Evolutionary conservation across 2,329 filamentous ascomycete species (phyloP), one percentile per base, ranked within the genome.

Genomic region (Albifimbria verrucaria): DNA sequence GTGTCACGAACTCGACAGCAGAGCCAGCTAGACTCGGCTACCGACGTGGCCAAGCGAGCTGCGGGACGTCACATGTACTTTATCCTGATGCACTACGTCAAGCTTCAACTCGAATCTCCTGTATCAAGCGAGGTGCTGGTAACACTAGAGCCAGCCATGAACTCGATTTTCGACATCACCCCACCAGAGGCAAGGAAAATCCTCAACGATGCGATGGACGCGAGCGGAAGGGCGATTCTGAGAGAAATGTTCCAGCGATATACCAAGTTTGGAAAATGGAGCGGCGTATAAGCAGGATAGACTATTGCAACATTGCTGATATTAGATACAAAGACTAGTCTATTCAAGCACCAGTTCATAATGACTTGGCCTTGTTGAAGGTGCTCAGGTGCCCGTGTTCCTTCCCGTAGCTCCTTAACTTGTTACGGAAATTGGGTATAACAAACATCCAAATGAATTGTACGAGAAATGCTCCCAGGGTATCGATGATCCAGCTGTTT

Each of bases 231-330:
- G 55, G 82, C 79, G 1, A 77, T 87, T 24, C 75, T 86, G 65
- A 74, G 74, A 58, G 77, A 80, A 54, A 72, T 86, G 73, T 85
- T 79, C 57, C 80, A 77, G 62, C 73, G 78, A 65, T 87, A 83
- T 64, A 74, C 75, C 64, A 82, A 77, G 68, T 86, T 85, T 72
- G 83, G 83, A 42, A 85, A 84, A 72, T 86, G 83, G 82, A 82
- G 70, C 49, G 82, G 81, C 28, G 75, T 84, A 22, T 83, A 73
- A 67, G 58, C 26, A 28, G 24, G 10, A 51, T 51, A 49, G 45
- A 59, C 49, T 50, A 49, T 39, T 46, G 52, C 49, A 57, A 54
- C 52, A 63, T 59, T 63, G 56, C 56, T 58, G 9, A 47, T 21
- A 22, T 21, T 15, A 45, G 9, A 2, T 22, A 21, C 4, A 21